Evolutionary conservation across 331 rosid genomes (phyloP), one percentile per base, ranked within the genome.

Genomic region (Stylosanthes scabra): DNA sequence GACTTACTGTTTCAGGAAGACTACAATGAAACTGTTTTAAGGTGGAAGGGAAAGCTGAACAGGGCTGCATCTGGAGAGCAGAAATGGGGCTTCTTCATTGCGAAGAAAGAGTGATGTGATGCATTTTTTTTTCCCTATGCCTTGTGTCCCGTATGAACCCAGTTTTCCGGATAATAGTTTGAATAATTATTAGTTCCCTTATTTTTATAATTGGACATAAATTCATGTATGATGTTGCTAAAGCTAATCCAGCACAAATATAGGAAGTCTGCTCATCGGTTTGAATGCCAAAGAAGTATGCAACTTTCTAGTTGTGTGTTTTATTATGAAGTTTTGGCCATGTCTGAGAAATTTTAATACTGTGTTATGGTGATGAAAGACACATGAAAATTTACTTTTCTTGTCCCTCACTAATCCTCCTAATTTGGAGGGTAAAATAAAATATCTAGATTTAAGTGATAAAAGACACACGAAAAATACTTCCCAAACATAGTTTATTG

Each of bases 61-160:
- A 88, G 99, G 83, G 89, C 74, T 60, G 78, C 82, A 20, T 79
- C 89, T 1, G 84, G 92, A 44, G 98, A 95, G 91, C 99, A 95
- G 77, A 79, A 76, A 75, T 95, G 99, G 98, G 98, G 98, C 6
- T 85, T 88, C 55, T 95, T 95, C 79, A 47, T 90, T 72, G 99
- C 98, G 66, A 83, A 65, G 82, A 93, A 90, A 81, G 84, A 44
- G 5, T 80, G 81, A 84, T 57, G 71, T 80, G 81, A 84, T 57
- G 71, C 44, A 31, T 66, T 45, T 29, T 40, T 54, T 52, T 9
- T 44, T 12, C 47, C 31, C 2, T 28, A 27, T 45, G 59, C 71
- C 6, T 47, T 68, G 51, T 67, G 15, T 72, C 28, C 45, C 3
- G 8, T 66, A 62, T 63, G 60, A 13, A 72, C 11, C 6, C 28